Percentiles rank a stretch among this genome's conserved stretches.
phyloP scores from a whole-genome alignment of 345 rosid species.

The Acer negundo region DNA sequence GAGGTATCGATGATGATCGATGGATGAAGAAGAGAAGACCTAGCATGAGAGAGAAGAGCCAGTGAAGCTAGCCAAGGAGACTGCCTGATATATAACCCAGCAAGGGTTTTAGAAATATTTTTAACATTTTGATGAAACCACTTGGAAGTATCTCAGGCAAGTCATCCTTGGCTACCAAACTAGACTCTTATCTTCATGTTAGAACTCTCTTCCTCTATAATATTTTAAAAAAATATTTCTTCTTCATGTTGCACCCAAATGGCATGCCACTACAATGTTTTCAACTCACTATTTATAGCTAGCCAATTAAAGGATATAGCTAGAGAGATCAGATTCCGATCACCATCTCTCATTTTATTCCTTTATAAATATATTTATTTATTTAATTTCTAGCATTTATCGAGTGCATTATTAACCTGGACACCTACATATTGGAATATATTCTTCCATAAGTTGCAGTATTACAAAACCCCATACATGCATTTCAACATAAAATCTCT shows the following conservation, averaged over 20 bases:
- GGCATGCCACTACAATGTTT: neutral
- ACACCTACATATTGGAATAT: neutral
- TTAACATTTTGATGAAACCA: neutral
- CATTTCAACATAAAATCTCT: neutral
- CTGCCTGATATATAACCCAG: slow-evolving; percentile 29
- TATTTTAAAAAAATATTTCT: neutral
- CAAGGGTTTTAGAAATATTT: neutral
- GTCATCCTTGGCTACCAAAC: slow-evolving; percentile 62
- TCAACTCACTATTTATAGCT: slow-evolving; percentile 5
- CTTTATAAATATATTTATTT: neutral
- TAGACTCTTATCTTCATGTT: slow-evolving; percentile 45
- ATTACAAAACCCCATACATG: neutral
- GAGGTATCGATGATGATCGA: too few species aligned
- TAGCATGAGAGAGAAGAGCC: slow-evolving; percentile 39
- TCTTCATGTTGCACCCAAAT: neutral
- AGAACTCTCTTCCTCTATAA: slow-evolving; percentile 31
- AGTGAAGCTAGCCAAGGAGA: slow-evolving; percentile 45
- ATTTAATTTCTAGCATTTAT: neutral
- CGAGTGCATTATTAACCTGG: neutral
- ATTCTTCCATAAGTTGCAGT: neutral
- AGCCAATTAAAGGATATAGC: neutral
- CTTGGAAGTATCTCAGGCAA: slow-evolving; percentile 40
- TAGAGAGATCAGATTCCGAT: neutral
- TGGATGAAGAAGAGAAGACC: neutral
- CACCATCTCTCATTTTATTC: neutral